Evolutionary conservation across 2,329 filamentous ascomycete species (phyloP).

Genomic region (Penicillium sp.): DNA sequence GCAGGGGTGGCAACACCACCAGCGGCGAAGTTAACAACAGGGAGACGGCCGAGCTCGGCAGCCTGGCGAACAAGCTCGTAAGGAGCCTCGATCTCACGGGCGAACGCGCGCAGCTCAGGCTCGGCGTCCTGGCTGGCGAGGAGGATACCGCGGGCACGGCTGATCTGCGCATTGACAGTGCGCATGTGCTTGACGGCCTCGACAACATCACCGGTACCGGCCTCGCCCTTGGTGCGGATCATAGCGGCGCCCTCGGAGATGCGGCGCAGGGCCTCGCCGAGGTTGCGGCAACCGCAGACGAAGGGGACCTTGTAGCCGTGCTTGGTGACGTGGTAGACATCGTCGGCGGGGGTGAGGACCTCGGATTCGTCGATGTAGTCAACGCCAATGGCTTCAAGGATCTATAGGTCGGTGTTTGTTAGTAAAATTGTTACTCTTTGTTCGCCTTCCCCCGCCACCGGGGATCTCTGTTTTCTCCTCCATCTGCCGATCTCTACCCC

Average conservation of each 20-base stretch:
- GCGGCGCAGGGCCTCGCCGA: constrained; percentile 86
- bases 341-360: constrained; percentile 92
- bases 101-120: constrained; percentile 72
- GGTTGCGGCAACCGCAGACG: constrained; percentile 91
- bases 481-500: not conserved
- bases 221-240: constrained; percentile 98
- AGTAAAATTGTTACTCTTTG: not conserved
- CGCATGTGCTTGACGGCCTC: constrained; percentile 97
- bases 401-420: constrained; percentile 48
- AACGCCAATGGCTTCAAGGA: constrained; percentile 89
- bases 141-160: constrained; percentile 61
- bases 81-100: constrained; percentile 76
- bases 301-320: constrained; percentile 78
- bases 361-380: constrained; percentile 99
- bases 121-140: constrained; percentile 49
- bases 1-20: constrained; percentile 99
- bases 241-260: constrained; percentile 94
- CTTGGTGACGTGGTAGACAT: constrained; percentile 90
- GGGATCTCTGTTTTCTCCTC: not conserved
- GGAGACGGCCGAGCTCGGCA: constrained; percentile 79
- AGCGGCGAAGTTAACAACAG: constrained; percentile 96
- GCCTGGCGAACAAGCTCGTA: constrained; percentile 79
- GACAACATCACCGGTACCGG: constrained; percentile 93
- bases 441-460: not conserved
- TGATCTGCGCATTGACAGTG: constrained; percentile 79